Percentiles rank a stretch among this genome's conserved stretches.
Evolutionary conservation across 1,284 basidiomycete species (phyloP).

Genomic region (Erythrobasidium hasegawianum): DNA sequence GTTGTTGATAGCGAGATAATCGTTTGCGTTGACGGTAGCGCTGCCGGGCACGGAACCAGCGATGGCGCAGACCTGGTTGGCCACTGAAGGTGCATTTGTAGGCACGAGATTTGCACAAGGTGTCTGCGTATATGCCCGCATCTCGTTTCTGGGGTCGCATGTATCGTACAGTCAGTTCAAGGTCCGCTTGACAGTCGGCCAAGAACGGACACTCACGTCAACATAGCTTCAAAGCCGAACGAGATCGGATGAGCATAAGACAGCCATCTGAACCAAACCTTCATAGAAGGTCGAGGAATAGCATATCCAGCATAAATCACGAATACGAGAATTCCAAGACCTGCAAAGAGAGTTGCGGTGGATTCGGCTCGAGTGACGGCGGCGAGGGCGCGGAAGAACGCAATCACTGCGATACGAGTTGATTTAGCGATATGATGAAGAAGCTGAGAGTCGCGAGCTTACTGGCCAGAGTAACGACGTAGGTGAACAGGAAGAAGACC

Average conservation of each 20-base stretch:
- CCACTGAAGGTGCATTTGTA: conserved; percentile 45
- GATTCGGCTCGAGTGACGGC: conserved; percentile 57
- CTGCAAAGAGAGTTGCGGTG: conserved; percentile 60
- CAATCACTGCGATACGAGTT: conserved; percentile 52
- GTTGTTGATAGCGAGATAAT: conserved; percentile 58
- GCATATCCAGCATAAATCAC: conserved; percentile 55
- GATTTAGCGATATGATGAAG: too few relatives aligned
- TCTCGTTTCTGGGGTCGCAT: conserved; percentile 58
- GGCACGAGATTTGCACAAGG: conserved; percentile 50
- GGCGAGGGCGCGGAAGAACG: conserved; percentile 60
- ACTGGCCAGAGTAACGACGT: conserved; percentile 59
- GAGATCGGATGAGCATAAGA: conserved; percentile 40
- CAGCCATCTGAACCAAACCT: conserved; percentile 47
- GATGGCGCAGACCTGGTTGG: conserved; percentile 51
- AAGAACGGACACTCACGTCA: conserved; percentile 43
- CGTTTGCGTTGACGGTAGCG: conserved; percentile 52
- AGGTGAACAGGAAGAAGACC: conserved; percentile 60
- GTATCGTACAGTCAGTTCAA: too few relatives aligned
- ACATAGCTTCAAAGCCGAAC: conserved; percentile 51
- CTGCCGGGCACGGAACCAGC: conserved; percentile 46
- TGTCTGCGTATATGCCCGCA: conserved; percentile 48
- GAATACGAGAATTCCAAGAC: conserved; percentile 54
- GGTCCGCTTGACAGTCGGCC: too few relatives aligned
- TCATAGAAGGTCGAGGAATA: conserved; percentile 48
- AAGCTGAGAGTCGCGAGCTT: too few relatives aligned